Base-by-base conservation (phyloP, 805 yeast species). In the Komagataella ulmi region DNA sequence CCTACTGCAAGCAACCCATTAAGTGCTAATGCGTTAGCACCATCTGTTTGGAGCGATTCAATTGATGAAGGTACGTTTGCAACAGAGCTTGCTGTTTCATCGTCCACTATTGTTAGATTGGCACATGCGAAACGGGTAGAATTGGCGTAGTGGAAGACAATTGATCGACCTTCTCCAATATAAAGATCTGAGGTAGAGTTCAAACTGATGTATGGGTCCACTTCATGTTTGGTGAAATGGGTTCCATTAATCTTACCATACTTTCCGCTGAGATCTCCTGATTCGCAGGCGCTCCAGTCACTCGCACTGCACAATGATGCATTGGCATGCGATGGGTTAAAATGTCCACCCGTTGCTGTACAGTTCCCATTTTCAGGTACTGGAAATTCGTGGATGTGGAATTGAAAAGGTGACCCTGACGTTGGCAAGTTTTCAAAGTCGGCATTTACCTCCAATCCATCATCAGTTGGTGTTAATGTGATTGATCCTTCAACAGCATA, bases 91-190 rank as follows among this genome's bases (percentile, higher is more conserved):
- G 40, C n/a, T 2, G 40, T 30, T 30, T 30, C 40, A 8, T 30
- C n/a, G n/a, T 30, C n/a, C 40, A 30, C 12, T 2, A 5, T 30
- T 8, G 40, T 30, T 10, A 30, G 40, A 8, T 76, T 75, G 17
- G 81, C 77, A 61, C 84, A 79, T 17, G 84, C 83, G 60, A 78
- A 70, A 55, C 70, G 72, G 44, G 78, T 71, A 48, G 69, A 61
- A 59, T 75, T 72, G 45, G 71, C 71, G 59, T 64, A 72, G 59
- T 79, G 83, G 58, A 79, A 71, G 17, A 72, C 73, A 47, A 77
- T 57, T 3, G 83, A 71, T 56, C 65, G 72, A 17, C 75, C 75
- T 8, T 10, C 40, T 50, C 72, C 65, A 50, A 73, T 63, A 51
- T 61, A 67, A 10, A 75, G 60, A 50, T 67, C 67, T 21, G 70